Evolutionary conservation across 2,329 filamentous ascomycete species (phyloP).

Genomic region (Capronia coronata): DNA sequence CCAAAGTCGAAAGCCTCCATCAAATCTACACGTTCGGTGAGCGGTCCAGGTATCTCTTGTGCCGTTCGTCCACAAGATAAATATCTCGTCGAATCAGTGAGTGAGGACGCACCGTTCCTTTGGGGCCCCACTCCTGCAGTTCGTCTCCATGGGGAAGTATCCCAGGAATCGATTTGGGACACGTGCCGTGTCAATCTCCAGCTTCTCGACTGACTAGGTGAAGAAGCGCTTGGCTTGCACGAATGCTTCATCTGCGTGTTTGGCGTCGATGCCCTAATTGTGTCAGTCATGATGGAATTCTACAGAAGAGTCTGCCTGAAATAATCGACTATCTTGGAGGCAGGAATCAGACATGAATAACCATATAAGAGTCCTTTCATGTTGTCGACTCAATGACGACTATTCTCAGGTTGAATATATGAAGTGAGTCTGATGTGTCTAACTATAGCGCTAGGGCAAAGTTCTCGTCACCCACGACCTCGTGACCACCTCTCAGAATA

Average conservation of each 20-base stretch:
- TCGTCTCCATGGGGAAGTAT: constrained; percentile 13
- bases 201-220: constrained; percentile 39
- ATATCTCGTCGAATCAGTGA: not conserved
- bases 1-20: constrained; percentile 21
- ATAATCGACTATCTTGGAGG: no score
- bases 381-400: no score
- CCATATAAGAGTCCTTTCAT: no score
- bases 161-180: constrained; percentile 15
- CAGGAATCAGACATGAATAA: no score
- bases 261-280: no score
- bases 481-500: no score
- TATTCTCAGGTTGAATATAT: no score
- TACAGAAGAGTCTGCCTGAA: no score
- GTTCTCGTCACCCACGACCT: no score
- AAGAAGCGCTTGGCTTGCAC: constrained; percentile 41
- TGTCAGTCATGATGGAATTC: no score
- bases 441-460: no score
- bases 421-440: no score
- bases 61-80: not conserved
- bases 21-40: constrained; percentile 4
- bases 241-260: constrained; percentile 30
- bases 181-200: constrained; percentile 40
- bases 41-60: not conserved
- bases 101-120: constrained; percentile 10
- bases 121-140: constrained; percentile 14